Evolutionary conservation across 768 basidiomycete species (phyloP), one percentile per base, ranked within the genome.

Genomic region (Macrolepiota dolichaula): DNA sequence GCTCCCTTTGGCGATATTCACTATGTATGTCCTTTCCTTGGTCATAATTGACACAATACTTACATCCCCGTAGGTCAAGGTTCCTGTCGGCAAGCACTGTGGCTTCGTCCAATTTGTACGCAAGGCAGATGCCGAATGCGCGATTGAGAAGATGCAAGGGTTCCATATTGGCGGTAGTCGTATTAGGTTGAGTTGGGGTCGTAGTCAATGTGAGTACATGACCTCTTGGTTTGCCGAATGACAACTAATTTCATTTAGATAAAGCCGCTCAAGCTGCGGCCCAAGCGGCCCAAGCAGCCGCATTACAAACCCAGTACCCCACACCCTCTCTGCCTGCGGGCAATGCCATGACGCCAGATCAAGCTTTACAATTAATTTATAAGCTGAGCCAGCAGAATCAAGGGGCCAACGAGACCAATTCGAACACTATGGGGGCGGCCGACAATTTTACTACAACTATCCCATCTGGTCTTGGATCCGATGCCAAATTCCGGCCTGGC

Each of bases 111-210:
- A 97, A 74, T 97, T 94, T 68, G 91, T 96, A 27, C 84, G 88
- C 65, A 94, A 96, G 73, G 85, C 85, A 10, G 95, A 97, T 73
- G 95, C 95, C 11, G 94, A 96, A 72, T 81, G 85, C 38, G 94
- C 94, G 9, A 97, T 97, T 63, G 91, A 94, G 75, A 94, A 92
- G 75, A 95, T 96, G 94, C 94, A 96, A 77, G 94, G 94, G 25
- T 96, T 95, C 71, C 93, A 94, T 3, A 88, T 97, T 65, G 94
- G 92, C 36, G 95, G 95, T 15, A 94, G 93, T 64, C 81, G 92
- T 67, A 94, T 97, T 65, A 83, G 95, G 37, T 75, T 96, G 64
- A 93, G 91, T 69, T 97, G 95, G 95, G 95, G 95, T 44, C 81
- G 94, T 51, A 93, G 91, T 74, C 94, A 96, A 83, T 94, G 92